Evolutionary conservation across 108 stramenopile species (phyloP), one percentile per base, ranked within the genome.

Genomic region (Fragilariopsis cylindrus): DNA sequence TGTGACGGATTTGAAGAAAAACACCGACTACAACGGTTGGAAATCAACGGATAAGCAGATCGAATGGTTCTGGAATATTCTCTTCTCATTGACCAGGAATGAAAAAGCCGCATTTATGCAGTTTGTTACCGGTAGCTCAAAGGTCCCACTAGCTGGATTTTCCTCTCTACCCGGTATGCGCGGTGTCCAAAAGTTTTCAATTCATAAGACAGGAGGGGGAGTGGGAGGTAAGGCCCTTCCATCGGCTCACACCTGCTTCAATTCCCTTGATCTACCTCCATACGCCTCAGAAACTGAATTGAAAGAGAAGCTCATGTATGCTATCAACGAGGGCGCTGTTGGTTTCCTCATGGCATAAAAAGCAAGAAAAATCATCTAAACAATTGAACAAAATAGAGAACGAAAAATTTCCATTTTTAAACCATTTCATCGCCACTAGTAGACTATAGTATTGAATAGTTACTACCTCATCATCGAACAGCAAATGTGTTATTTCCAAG

Each of bases 81-180:
- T 98, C 79, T 90, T 88, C 40, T 81, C 86, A 21, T 79, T 98
- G 21, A 86, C 89, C 19, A 82, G 92, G 55, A 94, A 96, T 72
- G 90, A 99, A 42, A 93, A 93, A 75, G 98, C 98, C 30, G 74
- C 90, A 7, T 98, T 98, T 79, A 76, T 99, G 21, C 97, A 97
- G 75, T 98, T 97, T 76, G 97, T 96, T 60, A 99, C 96, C 0
- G 96, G 96, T 4, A 94, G 89, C 65, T 88, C 90, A 13, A 96
- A 97, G 77, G 98, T 99, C 0, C 99, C 99, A 7, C 80, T 99
- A 64, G 91, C 93, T 60, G 99, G 99, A n/a, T 99, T 99, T 71
- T 73, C 83, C 16, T 89, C 92, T 57, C 84, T 99, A 15, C 98
- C 96, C 70, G 97, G 97, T 19, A 97, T 97, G 96, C 87, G 96